Base-by-base conservation (phyloP, 2,329 filamentous ascomycete species). In the Trichoderma sp. region DNA sequence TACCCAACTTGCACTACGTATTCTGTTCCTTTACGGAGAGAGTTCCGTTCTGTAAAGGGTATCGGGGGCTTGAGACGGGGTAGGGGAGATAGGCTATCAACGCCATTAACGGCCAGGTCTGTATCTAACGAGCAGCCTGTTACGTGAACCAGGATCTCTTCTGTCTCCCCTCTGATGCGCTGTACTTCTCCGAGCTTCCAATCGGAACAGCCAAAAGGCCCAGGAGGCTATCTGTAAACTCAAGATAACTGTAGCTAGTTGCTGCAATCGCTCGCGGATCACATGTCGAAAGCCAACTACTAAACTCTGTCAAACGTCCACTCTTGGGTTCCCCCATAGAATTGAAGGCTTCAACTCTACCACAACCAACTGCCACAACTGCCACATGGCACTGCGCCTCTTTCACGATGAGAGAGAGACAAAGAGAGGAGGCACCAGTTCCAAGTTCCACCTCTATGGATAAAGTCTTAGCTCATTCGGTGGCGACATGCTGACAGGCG, bases 401-500 rank as follows among this genome's bases (percentile, higher is more conserved):
- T 33, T 16, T 43, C 40, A 24, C n/a, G 27, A 66, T 37, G 33
- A 43, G 53, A 49, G 53, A 49, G 29, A 35, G 27, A 27, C 27
- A 53, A 14, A 27, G 53, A 14, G 37, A 49, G 62, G 29, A 27
- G 53, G 5, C 27, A 10, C 29, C 37, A 55, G 61, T 40, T 47
- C 49, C 61, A 35, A 55, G 61, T 40, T 47, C 49, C 61, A 35
- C 52, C 47, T 53, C 14, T 40, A 40, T 24, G 55, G 6, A 19
- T n/a, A 8, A 8, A 35, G 63, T 35, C 53, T 37, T 35, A 49
- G 63, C 63, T 21, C 53, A 55, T 31, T 24, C 29, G 43, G 64
- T 67, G 64, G 64, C 64, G 52, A 67, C 58, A 59, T 67, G 64
- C 64, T 67, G 64, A 67, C 64, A 58, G 64, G 64, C 55, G 16